Percentiles rank a stretch among this genome's conserved stretches.
These are phyloP conservation scores for Boletus mariae DNA, from an alignment of 1,284 basidiomycete species.

Conservation along the genomic window DNA sequence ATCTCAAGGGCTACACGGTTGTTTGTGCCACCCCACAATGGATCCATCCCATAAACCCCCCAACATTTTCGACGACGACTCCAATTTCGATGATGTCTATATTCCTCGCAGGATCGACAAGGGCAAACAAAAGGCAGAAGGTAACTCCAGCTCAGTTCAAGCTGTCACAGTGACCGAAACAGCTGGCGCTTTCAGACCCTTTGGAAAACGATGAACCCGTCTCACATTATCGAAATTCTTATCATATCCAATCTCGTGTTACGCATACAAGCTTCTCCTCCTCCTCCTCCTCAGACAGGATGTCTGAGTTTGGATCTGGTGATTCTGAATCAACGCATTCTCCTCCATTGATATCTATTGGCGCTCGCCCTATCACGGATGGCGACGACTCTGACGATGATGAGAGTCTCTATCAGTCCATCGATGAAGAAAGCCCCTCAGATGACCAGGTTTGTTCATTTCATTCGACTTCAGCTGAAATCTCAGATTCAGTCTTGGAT, in stretches of 20 bases:
- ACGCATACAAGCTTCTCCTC: not conserved
- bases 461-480: not conserved
- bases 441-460: conserved; percentile 14
- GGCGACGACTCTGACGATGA: conserved; percentile 1
- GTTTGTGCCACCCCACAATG: conserved; percentile 7
- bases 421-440: conserved; percentile 6
- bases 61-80: conserved; percentile 11
- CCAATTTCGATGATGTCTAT: not conserved
- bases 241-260: not conserved
- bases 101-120: conserved; percentile 16
- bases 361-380: not conserved
- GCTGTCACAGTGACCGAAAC: not conserved
- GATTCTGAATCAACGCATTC: conserved; percentile 8
- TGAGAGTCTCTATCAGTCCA: conserved; percentile 22
- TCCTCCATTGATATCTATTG: not conserved
- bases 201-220: not conserved
- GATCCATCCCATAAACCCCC: conserved; percentile 10
- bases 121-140: conserved; percentile 23
- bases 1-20: not conserved
- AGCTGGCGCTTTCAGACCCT: conserved; percentile 10
- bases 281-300: conserved; percentile 12
- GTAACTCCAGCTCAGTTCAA: not conserved
- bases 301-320: not conserved
- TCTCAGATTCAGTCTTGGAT: not conserved
- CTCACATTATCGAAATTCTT: not conserved